Conservation (phyloP, 83 land plant genomes). For the Diphasiastrum complanatum region DNA sequence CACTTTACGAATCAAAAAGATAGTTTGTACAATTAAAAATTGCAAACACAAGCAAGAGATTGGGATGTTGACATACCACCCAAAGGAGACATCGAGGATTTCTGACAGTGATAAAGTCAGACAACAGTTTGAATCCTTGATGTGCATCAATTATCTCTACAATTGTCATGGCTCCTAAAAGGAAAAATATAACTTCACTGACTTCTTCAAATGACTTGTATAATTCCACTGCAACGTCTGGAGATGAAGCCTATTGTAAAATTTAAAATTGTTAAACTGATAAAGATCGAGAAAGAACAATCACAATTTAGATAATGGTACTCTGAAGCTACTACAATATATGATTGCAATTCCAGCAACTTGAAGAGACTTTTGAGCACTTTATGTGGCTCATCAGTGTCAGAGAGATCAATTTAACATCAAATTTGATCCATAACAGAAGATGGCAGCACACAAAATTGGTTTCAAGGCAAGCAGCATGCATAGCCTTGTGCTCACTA, state of each 20-base stretch:
- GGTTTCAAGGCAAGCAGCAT: too few species aligned
- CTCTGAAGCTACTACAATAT: too few species aligned
- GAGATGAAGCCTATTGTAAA: constrained; percentile 87
- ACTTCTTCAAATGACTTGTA: constrained; percentile 74
- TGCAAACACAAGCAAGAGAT: neutral
- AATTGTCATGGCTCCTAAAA: constrained; percentile 98
- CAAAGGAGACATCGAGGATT: constrained; percentile 83
- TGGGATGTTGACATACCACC: constrained; percentile 56
- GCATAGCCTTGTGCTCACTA: too few species aligned
- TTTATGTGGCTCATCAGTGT: too few species aligned
- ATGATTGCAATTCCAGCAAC: too few species aligned
- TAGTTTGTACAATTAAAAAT: neutral
- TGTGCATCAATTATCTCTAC: constrained; percentile 97
- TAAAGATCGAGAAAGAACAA: too few species aligned
- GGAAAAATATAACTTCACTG: constrained; percentile 83
- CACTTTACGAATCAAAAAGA: neutral
- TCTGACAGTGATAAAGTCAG: constrained; percentile 89
- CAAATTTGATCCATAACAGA: too few species aligned
- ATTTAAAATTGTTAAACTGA: too few species aligned
- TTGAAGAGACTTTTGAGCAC: too few species aligned
- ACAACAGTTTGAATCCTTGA: constrained; percentile 95
- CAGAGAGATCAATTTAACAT: too few species aligned
- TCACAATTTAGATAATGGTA: too few species aligned
- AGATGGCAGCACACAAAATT: too few species aligned
- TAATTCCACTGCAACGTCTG: constrained; percentile 61